Percentiles rank a stretch among this genome's conserved stretches.
Evolutionary conservation across 106 monocot species (phyloP).

Genomic region (Allium fistulosum): DNA sequence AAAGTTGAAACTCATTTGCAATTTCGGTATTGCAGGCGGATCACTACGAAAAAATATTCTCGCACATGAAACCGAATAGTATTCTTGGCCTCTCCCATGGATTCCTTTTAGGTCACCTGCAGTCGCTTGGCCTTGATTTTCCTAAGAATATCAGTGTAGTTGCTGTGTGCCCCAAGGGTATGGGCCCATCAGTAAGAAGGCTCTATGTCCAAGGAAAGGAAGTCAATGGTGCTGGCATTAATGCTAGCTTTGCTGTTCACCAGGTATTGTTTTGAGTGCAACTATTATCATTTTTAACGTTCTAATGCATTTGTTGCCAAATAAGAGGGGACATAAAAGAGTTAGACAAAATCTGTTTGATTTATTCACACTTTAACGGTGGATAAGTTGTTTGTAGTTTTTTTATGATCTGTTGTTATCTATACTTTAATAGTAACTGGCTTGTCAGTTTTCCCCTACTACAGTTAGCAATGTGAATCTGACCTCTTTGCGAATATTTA

Average conservation of each 20-base stretch:
- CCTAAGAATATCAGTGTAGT: slow-evolving; percentile 89
- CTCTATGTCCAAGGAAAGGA: slow-evolving; percentile 94
- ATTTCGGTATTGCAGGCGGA: slow-evolving; percentile 45
- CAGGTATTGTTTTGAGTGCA: slow-evolving; percentile 34
- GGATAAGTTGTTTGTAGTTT: too few species aligned
- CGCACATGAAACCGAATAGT: slow-evolving; percentile 97
- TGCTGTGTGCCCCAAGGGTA: slow-evolving; percentile 95
- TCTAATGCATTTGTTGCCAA: not conserved
- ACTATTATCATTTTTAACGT: not conserved
- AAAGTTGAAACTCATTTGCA: not conserved
- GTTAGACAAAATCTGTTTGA: not conserved
- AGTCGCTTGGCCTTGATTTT: slow-evolving; percentile 71
- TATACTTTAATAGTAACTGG: too few species aligned
- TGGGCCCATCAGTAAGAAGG: slow-evolving; percentile 93
- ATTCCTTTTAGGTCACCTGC: slow-evolving; percentile 83
- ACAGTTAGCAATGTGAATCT: too few species aligned
- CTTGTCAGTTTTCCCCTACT: too few species aligned
- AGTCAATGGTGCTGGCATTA: slow-evolving; percentile 89
- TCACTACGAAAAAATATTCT: slow-evolving; percentile 78
- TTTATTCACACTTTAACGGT: too few species aligned
- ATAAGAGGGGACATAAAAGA: not conserved
- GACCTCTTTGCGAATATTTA: too few species aligned
- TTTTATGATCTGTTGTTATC: too few species aligned
- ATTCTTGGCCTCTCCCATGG: slow-evolving; percentile 90
- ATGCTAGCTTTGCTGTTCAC: slow-evolving; percentile 91